These are phyloP conservation scores for Botryobasidium botryosum DNA, from an alignment of 768 basidiomycete species.

Conservation along the genomic window DNA sequence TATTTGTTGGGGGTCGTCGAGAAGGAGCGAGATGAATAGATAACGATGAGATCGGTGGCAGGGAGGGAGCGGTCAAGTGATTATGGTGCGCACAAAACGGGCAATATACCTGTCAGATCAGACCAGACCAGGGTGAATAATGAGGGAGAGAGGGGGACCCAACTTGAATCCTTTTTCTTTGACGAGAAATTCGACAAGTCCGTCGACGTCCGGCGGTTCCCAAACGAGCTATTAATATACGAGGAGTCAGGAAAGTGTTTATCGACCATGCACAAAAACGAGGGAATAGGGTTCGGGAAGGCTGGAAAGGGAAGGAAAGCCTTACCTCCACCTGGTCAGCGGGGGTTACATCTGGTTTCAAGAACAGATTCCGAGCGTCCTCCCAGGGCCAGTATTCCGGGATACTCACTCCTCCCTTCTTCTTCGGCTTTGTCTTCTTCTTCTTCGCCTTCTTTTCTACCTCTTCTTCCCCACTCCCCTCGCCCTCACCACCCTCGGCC, in stretches of 20 bases:
- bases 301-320: background rate
- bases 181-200: slow-evolving; percentile 84
- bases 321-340: slow-evolving; percentile 71
- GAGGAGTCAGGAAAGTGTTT: background rate
- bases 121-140: background rate
- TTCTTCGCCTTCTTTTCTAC: slow-evolving; percentile 23
- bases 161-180: slow-evolving; percentile 95
- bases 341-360: slow-evolving; percentile 77
- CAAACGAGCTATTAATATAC: slow-evolving; percentile 57
- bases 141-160: slow-evolving; percentile 17
- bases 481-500: slow-evolving; percentile 14
- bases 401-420: slow-evolving; percentile 46
- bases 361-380: slow-evolving; percentile 80
- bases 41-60: no score
- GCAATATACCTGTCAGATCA: no score
- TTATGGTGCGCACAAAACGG: no score
- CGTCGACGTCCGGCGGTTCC: slow-evolving; percentile 84
- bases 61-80: no score
- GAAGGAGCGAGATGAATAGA: background rate
- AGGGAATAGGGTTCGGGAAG: background rate
- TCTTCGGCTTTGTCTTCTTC: slow-evolving; percentile 35
- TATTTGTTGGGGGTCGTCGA: background rate
- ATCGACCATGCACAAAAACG: background rate
- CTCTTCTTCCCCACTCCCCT: slow-evolving; percentile 11
- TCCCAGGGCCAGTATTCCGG: slow-evolving; percentile 98